phyloP scores from a whole-genome alignment of 139 green algal species.

The Chlorella sp. region DNA sequence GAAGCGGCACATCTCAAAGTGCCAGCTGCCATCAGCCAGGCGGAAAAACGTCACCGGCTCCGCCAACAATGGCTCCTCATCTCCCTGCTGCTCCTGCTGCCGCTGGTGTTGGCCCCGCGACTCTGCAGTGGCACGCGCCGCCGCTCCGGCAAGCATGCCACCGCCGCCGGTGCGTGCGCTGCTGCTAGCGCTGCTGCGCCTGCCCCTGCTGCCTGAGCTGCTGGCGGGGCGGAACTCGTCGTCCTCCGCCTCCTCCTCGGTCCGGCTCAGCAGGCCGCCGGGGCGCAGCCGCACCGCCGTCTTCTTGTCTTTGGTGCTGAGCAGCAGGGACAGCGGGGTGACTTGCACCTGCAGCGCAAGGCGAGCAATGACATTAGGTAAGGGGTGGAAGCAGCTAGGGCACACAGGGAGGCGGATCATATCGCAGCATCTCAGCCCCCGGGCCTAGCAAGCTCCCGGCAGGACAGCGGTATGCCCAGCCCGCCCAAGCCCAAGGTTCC shows the following conservation, averaged over 20 bases:
- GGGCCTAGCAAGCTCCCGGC: too few relatives aligned
- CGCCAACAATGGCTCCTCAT: constrained; percentile 15
- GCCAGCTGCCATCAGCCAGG: constrained; percentile 42
- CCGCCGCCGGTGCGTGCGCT: background rate
- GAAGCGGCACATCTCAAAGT: constrained; percentile 45
- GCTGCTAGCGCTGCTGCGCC: background rate
- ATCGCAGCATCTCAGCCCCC: too few relatives aligned
- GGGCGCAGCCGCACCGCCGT: constrained; percentile 30
- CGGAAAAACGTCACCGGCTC: constrained; percentile 44
- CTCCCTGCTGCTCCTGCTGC: background rate
- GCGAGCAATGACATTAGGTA: background rate
- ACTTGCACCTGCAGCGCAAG: constrained; percentile 21
- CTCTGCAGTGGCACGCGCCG: too few relatives aligned
- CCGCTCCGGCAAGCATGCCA: background rate
- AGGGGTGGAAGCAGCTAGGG: background rate
- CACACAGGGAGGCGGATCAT: too few relatives aligned
- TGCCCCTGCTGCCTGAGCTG: background rate
- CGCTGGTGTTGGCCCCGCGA: background rate
- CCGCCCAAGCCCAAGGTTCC: too few relatives aligned
- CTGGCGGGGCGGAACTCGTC: background rate
- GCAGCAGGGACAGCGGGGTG: background rate
- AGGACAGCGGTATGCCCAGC: too few relatives aligned
- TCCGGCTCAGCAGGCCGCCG: background rate
- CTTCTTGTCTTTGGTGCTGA: constrained; percentile 53
- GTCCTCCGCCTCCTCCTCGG: constrained; percentile 10